These are phyloP conservation scores for Colletotrichum nymphaeae DNA, from an alignment of 2,329 filamentous ascomycete species.

Conservation along the genomic window DNA sequence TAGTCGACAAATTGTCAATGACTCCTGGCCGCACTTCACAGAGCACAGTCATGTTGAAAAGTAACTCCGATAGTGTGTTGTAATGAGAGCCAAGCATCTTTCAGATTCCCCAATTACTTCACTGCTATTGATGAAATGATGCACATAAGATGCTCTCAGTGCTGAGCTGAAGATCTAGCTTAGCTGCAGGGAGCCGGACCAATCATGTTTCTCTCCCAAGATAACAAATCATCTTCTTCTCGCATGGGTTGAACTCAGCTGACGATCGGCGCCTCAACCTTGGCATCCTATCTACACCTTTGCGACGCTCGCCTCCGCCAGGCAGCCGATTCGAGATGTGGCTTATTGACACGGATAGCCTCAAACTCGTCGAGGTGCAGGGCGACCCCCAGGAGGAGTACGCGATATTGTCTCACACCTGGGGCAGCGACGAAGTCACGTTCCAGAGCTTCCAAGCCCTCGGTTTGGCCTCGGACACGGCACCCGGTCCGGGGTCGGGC, in stretches of 20 bases:
- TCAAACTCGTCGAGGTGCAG: slow-evolving; percentile 39
- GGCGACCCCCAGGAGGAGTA: slow-evolving; percentile 39
- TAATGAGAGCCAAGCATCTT: neutral
- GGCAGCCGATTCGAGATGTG: slow-evolving; percentile 37
- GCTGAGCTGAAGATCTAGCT: neutral
- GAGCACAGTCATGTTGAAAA: neutral
- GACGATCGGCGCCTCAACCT: neutral
- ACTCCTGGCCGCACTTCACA: neutral
- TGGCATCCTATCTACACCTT: neutral
- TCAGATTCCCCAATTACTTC: neutral
- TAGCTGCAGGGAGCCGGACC: neutral
- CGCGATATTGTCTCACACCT: slow-evolving; percentile 51
- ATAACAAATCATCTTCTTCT: neutral
- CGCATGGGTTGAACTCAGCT: neutral
- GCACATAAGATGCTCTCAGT: neutral
- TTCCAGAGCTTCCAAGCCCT: slow-evolving; percentile 39
- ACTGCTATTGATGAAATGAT: neutral
- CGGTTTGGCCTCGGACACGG: neutral
- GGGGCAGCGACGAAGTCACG: slow-evolving; percentile 44
- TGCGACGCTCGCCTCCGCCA: neutral
- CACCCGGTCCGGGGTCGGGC: neutral
- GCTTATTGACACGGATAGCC: slow-evolving; percentile 39
- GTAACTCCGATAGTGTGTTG: neutral
- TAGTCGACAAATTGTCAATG: neutral
- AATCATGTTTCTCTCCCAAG: neutral